Evolutionary conservation across 176 grass and related monocot genomes (phyloP).

Genomic region (Zoysia japonica): DNA sequence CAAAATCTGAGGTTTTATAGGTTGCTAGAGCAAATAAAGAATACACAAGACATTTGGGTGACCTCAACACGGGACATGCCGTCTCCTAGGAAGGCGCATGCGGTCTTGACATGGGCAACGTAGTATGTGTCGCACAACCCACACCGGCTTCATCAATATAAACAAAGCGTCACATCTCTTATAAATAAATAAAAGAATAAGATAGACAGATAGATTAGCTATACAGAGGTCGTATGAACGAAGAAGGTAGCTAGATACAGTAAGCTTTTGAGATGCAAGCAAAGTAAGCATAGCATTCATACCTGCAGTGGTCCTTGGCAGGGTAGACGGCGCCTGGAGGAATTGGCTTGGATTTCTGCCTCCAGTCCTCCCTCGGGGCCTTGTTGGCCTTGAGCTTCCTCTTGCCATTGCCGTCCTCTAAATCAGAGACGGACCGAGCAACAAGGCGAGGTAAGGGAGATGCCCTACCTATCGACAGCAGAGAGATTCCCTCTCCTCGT

Average conservation of each 20-base stretch:
- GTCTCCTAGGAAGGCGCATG: conserved; percentile 88
- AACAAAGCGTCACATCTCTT: background rate
- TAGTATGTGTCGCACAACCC: conserved; percentile 98
- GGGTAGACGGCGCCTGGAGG: conserved; percentile 84
- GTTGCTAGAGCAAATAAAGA: background rate
- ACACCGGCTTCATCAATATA: conserved; percentile 45
- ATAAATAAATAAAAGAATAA: no score
- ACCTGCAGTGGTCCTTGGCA: conserved; percentile 97
- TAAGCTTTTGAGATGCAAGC: background rate
- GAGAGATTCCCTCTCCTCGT: no score
- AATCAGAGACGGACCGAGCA: background rate
- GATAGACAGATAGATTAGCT: no score
- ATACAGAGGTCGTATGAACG: background rate
- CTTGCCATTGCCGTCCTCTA: background rate
- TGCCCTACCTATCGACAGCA: no score
- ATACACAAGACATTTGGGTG: background rate
- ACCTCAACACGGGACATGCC: conserved; percentile 96
- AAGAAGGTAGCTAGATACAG: background rate
- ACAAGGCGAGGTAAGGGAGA: no score
- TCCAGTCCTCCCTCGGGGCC: conserved; percentile 73
- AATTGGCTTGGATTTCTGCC: conserved; percentile 73
- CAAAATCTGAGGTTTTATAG: background rate
- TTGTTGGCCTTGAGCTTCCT: conserved; percentile 29
- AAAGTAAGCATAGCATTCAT: background rate
- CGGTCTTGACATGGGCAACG: conserved; percentile 80